Evolutionary conservation across 2,329 filamentous ascomycete species (phyloP).

Genomic region (Nannizziopsis arthrosporioides): DNA sequence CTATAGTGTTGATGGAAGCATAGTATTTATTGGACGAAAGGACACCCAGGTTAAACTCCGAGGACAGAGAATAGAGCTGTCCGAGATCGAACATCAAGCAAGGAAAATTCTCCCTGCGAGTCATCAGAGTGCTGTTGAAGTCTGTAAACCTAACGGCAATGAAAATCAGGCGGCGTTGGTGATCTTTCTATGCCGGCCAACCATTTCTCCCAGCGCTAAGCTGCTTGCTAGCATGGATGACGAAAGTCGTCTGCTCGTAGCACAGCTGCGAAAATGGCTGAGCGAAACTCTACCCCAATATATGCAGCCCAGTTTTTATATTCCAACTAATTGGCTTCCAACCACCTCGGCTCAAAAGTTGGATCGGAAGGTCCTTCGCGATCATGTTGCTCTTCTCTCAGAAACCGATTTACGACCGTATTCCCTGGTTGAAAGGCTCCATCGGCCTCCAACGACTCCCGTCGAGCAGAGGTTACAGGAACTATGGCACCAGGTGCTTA

Average conservation of each 20-base stretch:
- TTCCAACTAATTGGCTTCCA: conserved; percentile 28
- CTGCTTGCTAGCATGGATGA: neutral
- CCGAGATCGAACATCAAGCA: conserved; percentile 25
- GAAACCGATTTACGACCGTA: conserved; percentile 11
- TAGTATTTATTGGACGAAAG: conserved; percentile 24
- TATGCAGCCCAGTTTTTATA: conserved; percentile 33
- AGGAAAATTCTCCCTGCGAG: conserved; percentile 26
- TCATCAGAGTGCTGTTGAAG: neutral
- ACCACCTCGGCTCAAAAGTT: conserved; percentile 25
- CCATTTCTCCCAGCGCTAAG: neutral
- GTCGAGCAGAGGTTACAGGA: conserved; percentile 12
- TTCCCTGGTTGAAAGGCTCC: conserved; percentile 7
- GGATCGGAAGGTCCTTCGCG: conserved; percentile 24
- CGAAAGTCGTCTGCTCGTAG: too few relatives aligned
- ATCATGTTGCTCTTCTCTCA: conserved; percentile 11
- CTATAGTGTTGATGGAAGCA: conserved; percentile 22
- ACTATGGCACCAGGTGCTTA: conserved; percentile 26
- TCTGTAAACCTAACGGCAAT: neutral
- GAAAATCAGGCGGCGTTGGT: neutral
- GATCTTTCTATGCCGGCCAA: neutral
- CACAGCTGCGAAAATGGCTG: conserved; percentile 12
- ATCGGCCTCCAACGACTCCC: conserved; percentile 5
- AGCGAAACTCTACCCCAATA: conserved; percentile 20
- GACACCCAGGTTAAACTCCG: conserved; percentile 27
- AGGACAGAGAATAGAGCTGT: conserved; percentile 28